Base-by-base conservation (phyloP, 2,329 filamentous ascomycete genomes). In the Xylariaceae sp. region DNA sequence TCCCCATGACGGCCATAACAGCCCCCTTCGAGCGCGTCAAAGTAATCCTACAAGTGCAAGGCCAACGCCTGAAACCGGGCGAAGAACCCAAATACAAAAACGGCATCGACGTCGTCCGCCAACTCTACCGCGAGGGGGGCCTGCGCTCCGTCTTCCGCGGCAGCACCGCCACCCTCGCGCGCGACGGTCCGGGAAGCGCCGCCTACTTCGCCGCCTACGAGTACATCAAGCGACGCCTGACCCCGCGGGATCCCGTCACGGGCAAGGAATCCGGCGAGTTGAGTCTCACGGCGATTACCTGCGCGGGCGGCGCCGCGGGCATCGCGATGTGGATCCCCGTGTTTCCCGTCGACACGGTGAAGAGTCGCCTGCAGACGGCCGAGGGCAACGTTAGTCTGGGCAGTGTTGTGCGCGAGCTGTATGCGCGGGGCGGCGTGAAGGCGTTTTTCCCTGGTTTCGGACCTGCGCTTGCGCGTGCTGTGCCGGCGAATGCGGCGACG, bases 281-380 rank as follows among this genome's bases (percentile, higher is more conserved):
- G 59, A 93, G 88, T 69, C 79, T 99, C 64, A 78, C 84, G 1
- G 94, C 94, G 9, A 83, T 97, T 59, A 90, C 92, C 68, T 83
- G 85, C 34, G 94, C 94, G 1, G 94, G 94, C 68, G 94, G 90
- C 64, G 89, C 88, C 3, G 94, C 94, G 0, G 94, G 94, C 71
- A 85, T 99, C 30, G 94, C 94, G 64, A 99, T 99, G 94, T 99
- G 94, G 94, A 94, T 97, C 67, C 92, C 94, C 56, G 92, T 99
- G 48, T 99, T 99, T 83, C 94, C 94, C 18, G 83, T 99, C 65
- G 94, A 99, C 72, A 99, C 94, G 0, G 87, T 99, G 77, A 99
- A 99, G 84, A 92, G 88, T 64, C 82, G 92, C 44, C 78, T 99
- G 73, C 94, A 99, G 81, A 96, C 90, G 49, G 91, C 91, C 48